phyloP scores from a whole-genome alignment of 2,329 filamentous ascomycete species.

The Colletotrichum tropicicola region DNA sequence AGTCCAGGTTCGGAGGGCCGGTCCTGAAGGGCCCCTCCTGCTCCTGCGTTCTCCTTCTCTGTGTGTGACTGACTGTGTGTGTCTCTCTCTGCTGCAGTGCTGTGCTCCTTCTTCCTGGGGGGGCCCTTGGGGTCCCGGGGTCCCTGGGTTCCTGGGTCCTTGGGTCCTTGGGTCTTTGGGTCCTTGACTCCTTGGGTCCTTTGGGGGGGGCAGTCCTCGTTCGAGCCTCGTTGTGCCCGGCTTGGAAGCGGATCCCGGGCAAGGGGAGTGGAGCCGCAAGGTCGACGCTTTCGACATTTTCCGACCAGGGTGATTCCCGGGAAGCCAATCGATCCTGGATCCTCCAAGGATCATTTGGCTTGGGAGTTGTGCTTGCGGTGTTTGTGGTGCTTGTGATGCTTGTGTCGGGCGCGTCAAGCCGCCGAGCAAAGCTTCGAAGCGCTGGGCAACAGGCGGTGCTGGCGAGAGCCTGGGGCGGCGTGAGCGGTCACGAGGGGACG shows the following conservation, averaged over 20 bases:
- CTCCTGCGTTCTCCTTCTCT: no score
- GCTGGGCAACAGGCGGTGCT: background rate
- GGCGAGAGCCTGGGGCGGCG: background rate
- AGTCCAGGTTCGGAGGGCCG: background rate
- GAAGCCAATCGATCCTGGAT: conserved; percentile 24
- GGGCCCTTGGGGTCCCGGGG: no score
- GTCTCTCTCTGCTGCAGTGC: conserved; percentile 1
- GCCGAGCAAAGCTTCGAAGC: conserved; percentile 2
- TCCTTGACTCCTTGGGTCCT: no score
- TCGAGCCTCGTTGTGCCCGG: background rate
- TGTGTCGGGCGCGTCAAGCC: conserved; percentile 1
- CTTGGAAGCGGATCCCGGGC: background rate
- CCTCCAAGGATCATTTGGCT: background rate
- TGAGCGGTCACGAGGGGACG: background rate
- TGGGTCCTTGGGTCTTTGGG: no score
- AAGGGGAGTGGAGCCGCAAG: conserved; percentile 9
- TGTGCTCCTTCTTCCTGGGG: background rate
- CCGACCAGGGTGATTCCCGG: conserved; percentile 17
- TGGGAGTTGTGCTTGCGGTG: background rate
- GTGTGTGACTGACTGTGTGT: no score
- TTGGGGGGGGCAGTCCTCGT: background rate
- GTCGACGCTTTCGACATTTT: background rate
- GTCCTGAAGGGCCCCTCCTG: background rate
- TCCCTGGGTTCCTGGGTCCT: no score
- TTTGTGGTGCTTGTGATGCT: background rate